These are phyloP conservation scores for Fusarium nanum DNA, from an alignment of 2,329 filamentous ascomycete genomes.

Conservation along the genomic window DNA sequence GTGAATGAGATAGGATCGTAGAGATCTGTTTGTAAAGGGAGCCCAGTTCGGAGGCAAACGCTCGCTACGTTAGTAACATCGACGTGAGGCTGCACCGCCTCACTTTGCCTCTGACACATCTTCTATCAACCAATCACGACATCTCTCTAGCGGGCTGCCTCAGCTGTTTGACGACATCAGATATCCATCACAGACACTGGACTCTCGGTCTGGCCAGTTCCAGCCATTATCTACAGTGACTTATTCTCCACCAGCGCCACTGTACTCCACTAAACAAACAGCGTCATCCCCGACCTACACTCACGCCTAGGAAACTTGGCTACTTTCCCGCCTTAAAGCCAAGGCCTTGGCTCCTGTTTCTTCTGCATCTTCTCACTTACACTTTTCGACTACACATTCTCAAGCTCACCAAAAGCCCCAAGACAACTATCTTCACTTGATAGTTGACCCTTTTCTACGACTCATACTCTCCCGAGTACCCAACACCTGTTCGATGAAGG, in stretches of 20 bases:
- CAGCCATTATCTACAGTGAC: slow-evolving; percentile 11
- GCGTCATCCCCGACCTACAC: slow-evolving; percentile 29
- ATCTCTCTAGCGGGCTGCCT: slow-evolving; percentile 8
- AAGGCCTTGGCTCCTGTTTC: slow-evolving; percentile 36
- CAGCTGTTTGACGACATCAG: slow-evolving; percentile 7
- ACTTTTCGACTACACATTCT: slow-evolving; percentile 10
- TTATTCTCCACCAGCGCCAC: slow-evolving; percentile 34
- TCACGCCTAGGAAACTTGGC: slow-evolving; percentile 2
- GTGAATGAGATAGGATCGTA: slow-evolving; percentile 6
- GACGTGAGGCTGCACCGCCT: slow-evolving; percentile 31
- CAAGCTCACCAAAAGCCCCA: slow-evolving; percentile 35
- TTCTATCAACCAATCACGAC: slow-evolving; percentile 28
- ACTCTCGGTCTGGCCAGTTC: background rate
- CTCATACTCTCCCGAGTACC: slow-evolving; percentile 7
- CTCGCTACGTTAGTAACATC: background rate
- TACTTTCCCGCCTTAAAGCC: slow-evolving; percentile 37
- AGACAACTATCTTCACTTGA: slow-evolving; percentile 22
- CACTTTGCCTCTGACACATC: slow-evolving; percentile 33
- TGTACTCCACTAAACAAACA: slow-evolving; percentile 7
- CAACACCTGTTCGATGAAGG: slow-evolving; percentile 68
- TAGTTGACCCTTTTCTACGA: slow-evolving; percentile 13
- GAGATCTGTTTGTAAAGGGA: slow-evolving; percentile 9
- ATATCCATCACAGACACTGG: background rate
- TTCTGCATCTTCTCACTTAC: slow-evolving; percentile 16
- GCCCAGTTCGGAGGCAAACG: slow-evolving; percentile 1